Conservation (phyloP, 1,139 yeast genomes). For the Taphrina betulina region DNA sequence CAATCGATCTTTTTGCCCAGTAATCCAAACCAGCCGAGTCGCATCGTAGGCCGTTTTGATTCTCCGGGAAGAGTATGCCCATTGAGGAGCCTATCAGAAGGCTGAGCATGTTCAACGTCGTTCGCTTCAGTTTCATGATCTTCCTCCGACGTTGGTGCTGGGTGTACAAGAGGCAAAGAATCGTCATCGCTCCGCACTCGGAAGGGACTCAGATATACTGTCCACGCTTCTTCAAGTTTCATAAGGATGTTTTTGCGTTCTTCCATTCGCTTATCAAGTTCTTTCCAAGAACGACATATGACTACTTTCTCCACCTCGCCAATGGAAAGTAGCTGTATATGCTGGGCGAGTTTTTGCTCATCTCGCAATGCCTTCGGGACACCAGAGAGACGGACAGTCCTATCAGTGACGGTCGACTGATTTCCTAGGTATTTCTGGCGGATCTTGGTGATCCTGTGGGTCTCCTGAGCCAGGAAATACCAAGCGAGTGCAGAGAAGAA, state of each 20-base stretch:
- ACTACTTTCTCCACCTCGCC: constrained; percentile 76
- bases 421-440: constrained; percentile 82
- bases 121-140: neutral
- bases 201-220: constrained; percentile 52
- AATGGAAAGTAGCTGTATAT: constrained; percentile 72
- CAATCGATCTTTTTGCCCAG: constrained; percentile 65
- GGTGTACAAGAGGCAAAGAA: constrained; percentile 27
- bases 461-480: constrained; percentile 62
- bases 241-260: constrained; percentile 56
- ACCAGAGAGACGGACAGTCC: constrained; percentile 85
- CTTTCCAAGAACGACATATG: constrained; percentile 82
- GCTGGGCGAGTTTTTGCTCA: constrained; percentile 64
- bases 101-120: neutral
- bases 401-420: constrained; percentile 86
- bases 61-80: constrained; percentile 10
- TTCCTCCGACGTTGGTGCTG: constrained; percentile 1
- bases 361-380: constrained; percentile 81
- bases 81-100: constrained; percentile 2
- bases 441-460: constrained; percentile 67
- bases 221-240: constrained; percentile 72
- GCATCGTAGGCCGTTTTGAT: constrained; percentile 48
- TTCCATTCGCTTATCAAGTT: constrained; percentile 62
- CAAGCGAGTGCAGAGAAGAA: constrained; percentile 71
- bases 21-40: constrained; percentile 52
- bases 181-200: constrained; percentile 12